These are phyloP conservation scores for Ganoderma multipileum DNA, from an alignment of 1,284 basidiomycete species.

Conservation along the genomic window DNA sequence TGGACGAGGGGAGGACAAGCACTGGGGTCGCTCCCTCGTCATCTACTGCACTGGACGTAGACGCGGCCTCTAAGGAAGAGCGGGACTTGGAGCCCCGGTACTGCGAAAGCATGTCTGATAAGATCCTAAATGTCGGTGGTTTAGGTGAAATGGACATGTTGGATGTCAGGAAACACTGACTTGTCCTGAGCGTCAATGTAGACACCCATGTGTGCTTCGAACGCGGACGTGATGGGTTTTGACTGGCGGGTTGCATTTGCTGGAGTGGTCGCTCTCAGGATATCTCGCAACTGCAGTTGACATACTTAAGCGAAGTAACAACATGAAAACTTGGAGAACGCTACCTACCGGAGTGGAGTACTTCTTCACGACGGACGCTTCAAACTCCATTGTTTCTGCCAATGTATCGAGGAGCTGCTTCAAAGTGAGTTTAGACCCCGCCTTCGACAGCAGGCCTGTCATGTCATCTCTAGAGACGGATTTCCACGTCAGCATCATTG, in stretches of 20 bases:
- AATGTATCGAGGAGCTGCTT: conserved; percentile 84
- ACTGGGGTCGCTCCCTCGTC: conserved; percentile 60
- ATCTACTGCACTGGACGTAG: conserved; percentile 46
- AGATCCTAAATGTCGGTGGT: conserved; percentile 52
- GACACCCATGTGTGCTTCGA: conserved; percentile 91
- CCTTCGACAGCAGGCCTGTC: conserved; percentile 69
- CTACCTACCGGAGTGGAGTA: conserved; percentile 76
- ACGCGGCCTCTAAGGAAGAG: conserved; percentile 69
- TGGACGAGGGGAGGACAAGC: conserved; percentile 89
- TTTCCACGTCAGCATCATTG: background rate
- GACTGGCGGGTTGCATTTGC: conserved; percentile 53
- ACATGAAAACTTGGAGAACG: background rate
- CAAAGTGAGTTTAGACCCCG: conserved; percentile 76
- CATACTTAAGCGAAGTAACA: conserved; percentile 10
- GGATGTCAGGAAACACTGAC: conserved; percentile 48
- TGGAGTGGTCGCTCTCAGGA: conserved; percentile 60
- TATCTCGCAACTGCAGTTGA: conserved; percentile 55
- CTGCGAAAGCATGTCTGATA: conserved; percentile 83
- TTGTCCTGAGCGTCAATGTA: conserved; percentile 98
- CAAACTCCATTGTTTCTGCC: conserved; percentile 88
- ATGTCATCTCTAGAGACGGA: conserved; percentile 67
- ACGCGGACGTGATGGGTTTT: conserved; percentile 84
- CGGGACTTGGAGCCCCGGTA: conserved; percentile 75
- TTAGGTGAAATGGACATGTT: conserved; percentile 5
- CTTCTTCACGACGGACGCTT: conserved; percentile 78